Evolutionary conservation across 73 alveolate genomes (phyloP).

Genomic region (Diophrys appendiculata): DNA sequence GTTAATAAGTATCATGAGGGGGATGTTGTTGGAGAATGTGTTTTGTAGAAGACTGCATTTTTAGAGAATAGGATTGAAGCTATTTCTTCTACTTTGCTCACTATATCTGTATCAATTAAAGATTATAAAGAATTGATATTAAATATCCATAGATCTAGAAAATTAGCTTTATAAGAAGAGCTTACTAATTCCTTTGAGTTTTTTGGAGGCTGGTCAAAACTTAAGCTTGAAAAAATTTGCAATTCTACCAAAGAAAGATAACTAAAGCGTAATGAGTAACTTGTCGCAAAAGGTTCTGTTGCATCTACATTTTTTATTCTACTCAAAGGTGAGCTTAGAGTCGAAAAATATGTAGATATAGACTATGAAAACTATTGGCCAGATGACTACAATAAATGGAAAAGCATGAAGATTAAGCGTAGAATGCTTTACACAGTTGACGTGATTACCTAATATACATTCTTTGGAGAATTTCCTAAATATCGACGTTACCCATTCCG

Average conservation of each 20-base stretch:
- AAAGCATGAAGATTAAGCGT: constrained; percentile 18
- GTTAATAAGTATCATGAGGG: too few relatives aligned
- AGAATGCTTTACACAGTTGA: constrained; percentile 38
- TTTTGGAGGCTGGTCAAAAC: neutral
- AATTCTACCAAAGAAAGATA: neutral
- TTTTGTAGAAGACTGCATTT: too few relatives aligned
- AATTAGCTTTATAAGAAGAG: neutral
- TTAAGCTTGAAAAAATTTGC: constrained; percentile 30
- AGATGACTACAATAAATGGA: constrained; percentile 28
- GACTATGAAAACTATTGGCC: constrained; percentile 63
- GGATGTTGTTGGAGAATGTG: too few relatives aligned
- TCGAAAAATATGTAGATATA: constrained; percentile 34
- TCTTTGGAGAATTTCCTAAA: constrained; percentile 47
- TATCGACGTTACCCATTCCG: constrained; percentile 12
- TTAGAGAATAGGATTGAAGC: too few relatives aligned
- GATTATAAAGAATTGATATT: neutral
- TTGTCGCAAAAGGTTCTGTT: constrained; percentile 22
- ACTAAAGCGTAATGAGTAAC: constrained; percentile 28
- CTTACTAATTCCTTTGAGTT: too few relatives aligned
- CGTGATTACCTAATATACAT: constrained; percentile 11
- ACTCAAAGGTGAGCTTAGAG: constrained; percentile 26
- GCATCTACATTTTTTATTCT: constrained; percentile 24
- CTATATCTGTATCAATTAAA: too few relatives aligned
- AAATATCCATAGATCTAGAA: neutral
- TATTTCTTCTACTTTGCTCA: too few relatives aligned